phyloP scores from a whole-genome alignment of 345 rosid species.

The Gossypium turneri region DNA sequence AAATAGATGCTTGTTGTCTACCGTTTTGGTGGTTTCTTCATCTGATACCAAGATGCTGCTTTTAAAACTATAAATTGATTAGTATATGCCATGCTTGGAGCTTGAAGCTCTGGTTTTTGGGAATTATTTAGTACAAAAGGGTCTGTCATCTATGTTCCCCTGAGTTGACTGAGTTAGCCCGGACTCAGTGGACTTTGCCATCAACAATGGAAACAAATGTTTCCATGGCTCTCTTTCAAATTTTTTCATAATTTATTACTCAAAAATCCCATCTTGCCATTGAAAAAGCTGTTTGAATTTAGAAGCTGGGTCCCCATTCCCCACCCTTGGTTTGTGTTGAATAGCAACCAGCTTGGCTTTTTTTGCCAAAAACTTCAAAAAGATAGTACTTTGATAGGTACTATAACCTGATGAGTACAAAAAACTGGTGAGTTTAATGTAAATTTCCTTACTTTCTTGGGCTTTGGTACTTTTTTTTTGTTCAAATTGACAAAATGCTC shows the following conservation, averaged over 20 bases:
- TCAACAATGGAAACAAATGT: constrained; percentile 49
- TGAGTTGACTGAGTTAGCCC: constrained; percentile 39
- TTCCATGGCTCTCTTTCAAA: constrained; percentile 42
- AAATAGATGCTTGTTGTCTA: constrained; percentile 77
- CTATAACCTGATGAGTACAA: background rate
- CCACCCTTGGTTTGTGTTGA: constrained; percentile 34
- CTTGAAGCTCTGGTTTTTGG: constrained; percentile 25
- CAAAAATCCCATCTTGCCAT: constrained; percentile 20
- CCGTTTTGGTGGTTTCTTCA: constrained; percentile 61
- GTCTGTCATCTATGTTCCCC: constrained; percentile 54
- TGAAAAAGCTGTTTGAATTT: constrained; percentile 35
- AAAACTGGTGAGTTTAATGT: constrained; percentile 2
- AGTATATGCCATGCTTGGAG: constrained; percentile 49
- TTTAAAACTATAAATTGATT: constrained; percentile 24
- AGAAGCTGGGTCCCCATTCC: constrained; percentile 75
- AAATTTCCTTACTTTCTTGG: constrained; percentile 13
- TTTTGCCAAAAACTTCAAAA: constrained; percentile 2
- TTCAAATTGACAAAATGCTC: constrained; percentile 14
- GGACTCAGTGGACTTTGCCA: constrained; percentile 65
- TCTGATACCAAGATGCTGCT: constrained; percentile 86
- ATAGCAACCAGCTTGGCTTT: constrained; percentile 3
- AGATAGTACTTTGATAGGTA: background rate
- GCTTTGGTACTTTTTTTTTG: constrained; percentile 10
- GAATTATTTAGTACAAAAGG: constrained; percentile 40
- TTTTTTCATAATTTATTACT: constrained; percentile 29